Conservation (phyloP, 2,329 filamentous ascomycete genomes). For the Hypomyces rosellus region DNA sequence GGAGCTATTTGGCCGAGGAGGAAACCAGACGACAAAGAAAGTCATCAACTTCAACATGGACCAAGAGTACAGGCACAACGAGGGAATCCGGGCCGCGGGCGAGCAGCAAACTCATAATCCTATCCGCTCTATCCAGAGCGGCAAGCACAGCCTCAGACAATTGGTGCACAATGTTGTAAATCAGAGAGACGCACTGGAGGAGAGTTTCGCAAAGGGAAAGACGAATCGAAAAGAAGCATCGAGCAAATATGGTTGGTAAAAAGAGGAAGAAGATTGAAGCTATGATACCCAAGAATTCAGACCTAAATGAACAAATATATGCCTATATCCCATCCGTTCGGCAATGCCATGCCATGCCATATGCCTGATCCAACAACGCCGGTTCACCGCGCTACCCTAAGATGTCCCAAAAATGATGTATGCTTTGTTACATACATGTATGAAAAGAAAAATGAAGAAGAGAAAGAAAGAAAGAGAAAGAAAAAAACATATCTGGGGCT, state of each 20-base stretch:
- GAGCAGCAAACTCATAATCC: conserved; percentile 73
- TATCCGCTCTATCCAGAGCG: conserved; percentile 73
- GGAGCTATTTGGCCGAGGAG: conserved; percentile 74
- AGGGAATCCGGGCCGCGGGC: conserved; percentile 63
- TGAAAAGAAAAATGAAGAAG: background rate
- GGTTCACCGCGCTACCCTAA: conserved; percentile 9
- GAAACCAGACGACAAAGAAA: conserved; percentile 40
- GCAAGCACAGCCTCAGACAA: conserved; percentile 82
- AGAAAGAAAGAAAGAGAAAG: conserved; percentile 1
- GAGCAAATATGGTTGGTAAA: conserved; percentile 73
- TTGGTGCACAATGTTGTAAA: conserved; percentile 75
- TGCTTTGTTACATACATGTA: background rate
- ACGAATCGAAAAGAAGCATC: conserved; percentile 77
- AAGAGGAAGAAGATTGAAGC: background rate
- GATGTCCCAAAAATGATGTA: background rate
- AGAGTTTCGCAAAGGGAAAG: conserved; percentile 79
- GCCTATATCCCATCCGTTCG: background rate
- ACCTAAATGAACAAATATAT: background rate
- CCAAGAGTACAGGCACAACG: conserved; percentile 78
- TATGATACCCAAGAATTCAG: background rate
- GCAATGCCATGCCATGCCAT: background rate
- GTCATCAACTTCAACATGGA: conserved; percentile 87
- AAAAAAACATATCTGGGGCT: background rate
- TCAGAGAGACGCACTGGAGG: conserved; percentile 82
- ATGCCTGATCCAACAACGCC: conserved; percentile 3